Evolutionary conservation across 2,329 filamentous ascomycete species (phyloP), one percentile per base, ranked within the genome.

Genomic region (Tolypocladium capitatum): DNA sequence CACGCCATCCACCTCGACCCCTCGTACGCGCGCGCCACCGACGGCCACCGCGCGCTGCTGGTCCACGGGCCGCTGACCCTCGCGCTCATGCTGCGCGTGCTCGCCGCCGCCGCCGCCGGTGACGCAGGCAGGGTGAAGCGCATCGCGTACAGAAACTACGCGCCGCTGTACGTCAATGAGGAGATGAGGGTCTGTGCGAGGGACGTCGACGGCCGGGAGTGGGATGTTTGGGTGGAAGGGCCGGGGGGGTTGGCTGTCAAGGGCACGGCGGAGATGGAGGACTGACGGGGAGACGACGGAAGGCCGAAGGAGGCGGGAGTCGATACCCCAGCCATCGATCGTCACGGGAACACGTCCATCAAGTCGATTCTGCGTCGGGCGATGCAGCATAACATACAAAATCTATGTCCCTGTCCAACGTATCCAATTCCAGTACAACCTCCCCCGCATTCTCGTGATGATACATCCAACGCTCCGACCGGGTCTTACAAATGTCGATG

Each of bases 1-100:
- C 92, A 98, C 65, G 73, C 76, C 16, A 96, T 98, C 56, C 92
- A 98, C 66, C 73, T 94, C 21, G 86, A 96, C 63, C 75, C 74
- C 1, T 60, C 73, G 40, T 94, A 87, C 65, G 81, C 81, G 46
- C 74, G 75, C 35, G 69, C 76, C 13, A 69, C 81, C 13, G 92
- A 97, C 63, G 85, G 85, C 11, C 82, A 94, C 61, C 74, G 74
- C 5, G 77, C 81, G 51, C 70, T 88, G 27, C 74, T 97, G 16
- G 86, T 97, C 48, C 92, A 97, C 58, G 92, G 92, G 0, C 91
- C 92, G 1, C 69, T 98, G 47, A 81, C 80, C 1, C 73, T 94
- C 36, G 82, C 83, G 0, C 70, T 97, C 6, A 81, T 96, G 72
- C 71, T 94, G 33, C 76, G 80, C 16, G 72, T 83, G 5, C 63